These are phyloP conservation scores for Arachnomyces sp. DNA, from an alignment of 2,329 filamentous ascomycete genomes.

Conservation along the genomic window DNA sequence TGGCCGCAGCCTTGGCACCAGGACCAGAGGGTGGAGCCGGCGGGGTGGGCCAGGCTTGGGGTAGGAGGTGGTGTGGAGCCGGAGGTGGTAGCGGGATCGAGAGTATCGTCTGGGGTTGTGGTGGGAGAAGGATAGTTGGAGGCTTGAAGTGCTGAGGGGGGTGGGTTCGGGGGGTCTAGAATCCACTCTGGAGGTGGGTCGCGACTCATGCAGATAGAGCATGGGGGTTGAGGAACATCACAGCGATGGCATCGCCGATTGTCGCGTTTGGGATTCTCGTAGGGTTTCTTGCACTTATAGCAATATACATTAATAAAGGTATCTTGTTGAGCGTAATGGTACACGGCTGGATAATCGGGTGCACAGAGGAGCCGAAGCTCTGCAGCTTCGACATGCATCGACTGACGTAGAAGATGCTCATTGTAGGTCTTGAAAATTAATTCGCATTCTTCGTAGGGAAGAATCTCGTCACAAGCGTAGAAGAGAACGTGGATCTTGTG, in stretches of 20 bases:
- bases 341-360: constrained; percentile 48
- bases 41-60: constrained; percentile 17
- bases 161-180: constrained; percentile 16
- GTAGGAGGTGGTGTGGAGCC: constrained; percentile 15
- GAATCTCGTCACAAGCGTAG: constrained; percentile 28
- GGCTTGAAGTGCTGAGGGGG: constrained; percentile 1
- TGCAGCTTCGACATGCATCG: constrained; percentile 43
- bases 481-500: constrained; percentile 34
- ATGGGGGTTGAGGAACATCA: constrained; percentile 30
- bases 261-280: constrained; percentile 43
- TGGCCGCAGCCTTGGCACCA: constrained; percentile 57
- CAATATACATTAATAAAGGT: constrained; percentile 49
- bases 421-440: constrained; percentile 52
- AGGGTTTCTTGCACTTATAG: constrained; percentile 49
- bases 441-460: constrained; percentile 44
- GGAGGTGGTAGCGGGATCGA: constrained; percentile 21
- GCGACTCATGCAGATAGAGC: constrained; percentile 35
- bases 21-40: constrained; percentile 41
- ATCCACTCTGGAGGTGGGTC: constrained; percentile 36
- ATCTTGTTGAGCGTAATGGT: constrained; percentile 50
- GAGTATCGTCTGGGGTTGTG: constrained; percentile 8
- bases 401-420: constrained; percentile 43
- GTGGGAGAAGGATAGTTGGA: constrained; percentile 4
- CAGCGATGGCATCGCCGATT: constrained; percentile 48
- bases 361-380: constrained; percentile 50